Conservation (phyloP, 2,329 filamentous ascomycete genomes). For the Cladobotryum protrusum region DNA sequence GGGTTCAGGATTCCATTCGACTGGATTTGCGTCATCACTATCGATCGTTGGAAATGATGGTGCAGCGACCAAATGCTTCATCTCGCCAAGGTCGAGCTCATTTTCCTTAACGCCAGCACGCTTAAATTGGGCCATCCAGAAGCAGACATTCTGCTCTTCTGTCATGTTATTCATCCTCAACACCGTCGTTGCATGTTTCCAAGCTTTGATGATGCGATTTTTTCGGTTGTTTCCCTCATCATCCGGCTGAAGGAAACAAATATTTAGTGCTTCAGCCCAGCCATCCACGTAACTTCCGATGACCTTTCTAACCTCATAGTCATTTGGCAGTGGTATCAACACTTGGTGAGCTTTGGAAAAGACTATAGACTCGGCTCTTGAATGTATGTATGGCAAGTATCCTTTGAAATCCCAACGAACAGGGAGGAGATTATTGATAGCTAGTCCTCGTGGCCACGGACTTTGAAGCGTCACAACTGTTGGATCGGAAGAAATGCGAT, state of each 20-base stretch:
- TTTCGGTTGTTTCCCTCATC: not conserved
- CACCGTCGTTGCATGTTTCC: conserved; percentile 1
- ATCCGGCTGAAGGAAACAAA: not conserved
- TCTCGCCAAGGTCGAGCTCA: conserved; percentile 3
- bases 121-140: conserved; percentile 1
- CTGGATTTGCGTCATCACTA: not conserved
- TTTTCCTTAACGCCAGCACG: not conserved
- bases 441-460: conserved; percentile 6
- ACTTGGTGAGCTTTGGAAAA: not conserved
- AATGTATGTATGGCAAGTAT: not conserved
- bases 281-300: conserved; percentile 2
- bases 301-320: not conserved
- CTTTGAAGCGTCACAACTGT: conserved; percentile 1
- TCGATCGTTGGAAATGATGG: conserved; percentile 1
- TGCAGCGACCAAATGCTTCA: not conserved
- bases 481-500: not conserved
- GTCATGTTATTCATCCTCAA: conserved; percentile 4
- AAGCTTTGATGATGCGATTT: not conserved
- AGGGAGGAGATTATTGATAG: not conserved
- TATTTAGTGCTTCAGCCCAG: conserved; percentile 1
- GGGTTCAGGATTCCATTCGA: conserved; percentile 4
- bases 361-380: conserved; percentile 1
- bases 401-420: not conserved
- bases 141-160: conserved; percentile 1
- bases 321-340: not conserved